Evolutionary conservation across 2,329 filamentous ascomycete genomes (phyloP).

Genomic region (Amesomyces nigricolor): DNA sequence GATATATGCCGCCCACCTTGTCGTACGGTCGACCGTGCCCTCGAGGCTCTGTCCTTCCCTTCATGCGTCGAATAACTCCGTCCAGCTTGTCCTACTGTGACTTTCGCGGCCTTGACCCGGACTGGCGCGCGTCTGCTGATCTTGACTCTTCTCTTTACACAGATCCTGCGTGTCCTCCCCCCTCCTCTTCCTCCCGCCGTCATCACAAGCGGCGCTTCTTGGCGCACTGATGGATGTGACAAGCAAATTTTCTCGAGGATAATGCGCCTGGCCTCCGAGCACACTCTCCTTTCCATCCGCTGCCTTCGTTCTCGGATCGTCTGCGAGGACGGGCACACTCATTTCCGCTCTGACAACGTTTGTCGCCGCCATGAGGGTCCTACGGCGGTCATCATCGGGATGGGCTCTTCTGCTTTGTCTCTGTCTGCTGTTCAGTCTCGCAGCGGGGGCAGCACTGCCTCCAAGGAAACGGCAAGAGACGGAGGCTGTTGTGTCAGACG

Average conservation of each 20-base stretch:
- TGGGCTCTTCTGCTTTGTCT: conserved; percentile 21
- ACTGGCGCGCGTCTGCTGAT: neutral
- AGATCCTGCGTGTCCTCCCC: neutral
- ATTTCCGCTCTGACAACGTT: neutral
- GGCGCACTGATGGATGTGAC: neutral
- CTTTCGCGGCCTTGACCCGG: neutral
- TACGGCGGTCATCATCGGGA: neutral
- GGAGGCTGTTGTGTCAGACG: neutral
- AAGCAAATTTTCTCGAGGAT: neutral
- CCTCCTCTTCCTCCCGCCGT: neutral
- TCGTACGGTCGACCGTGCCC: neutral
- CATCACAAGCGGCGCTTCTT: neutral
- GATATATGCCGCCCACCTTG: conserved; percentile 7
- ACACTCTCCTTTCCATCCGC: neutral
- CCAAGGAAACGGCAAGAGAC: conserved; percentile 15
- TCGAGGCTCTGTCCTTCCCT: neutral
- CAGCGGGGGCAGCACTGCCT: conserved; percentile 2
- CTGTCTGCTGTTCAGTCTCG: conserved; percentile 13
- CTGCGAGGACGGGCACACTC: neutral
- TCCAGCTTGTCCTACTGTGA: neutral
- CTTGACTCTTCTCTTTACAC: neutral
- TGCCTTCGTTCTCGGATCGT: neutral
- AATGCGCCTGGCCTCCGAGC: neutral
- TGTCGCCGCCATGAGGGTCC: conserved; percentile 7
- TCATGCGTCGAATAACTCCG: neutral